Percentiles rank a stretch among this genome's conserved stretches.
Conservation (phyloP, 2,329 filamentous ascomycete species). For the Aureobasidium lini region DNA sequence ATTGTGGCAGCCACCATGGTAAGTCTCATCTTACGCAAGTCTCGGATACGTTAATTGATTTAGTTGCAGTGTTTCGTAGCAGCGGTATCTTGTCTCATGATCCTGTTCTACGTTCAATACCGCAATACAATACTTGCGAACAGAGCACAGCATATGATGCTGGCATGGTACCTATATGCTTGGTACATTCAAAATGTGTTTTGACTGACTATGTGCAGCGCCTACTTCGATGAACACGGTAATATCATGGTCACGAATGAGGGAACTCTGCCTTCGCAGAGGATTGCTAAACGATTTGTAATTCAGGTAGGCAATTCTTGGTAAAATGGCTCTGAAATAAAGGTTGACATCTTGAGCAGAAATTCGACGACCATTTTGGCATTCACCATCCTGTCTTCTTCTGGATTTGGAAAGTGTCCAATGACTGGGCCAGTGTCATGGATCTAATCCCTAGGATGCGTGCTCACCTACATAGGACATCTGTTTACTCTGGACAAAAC, state of each 20-base stretch:
- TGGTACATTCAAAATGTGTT: neutral
- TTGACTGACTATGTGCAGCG: slow-evolving; percentile 23
- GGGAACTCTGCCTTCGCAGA: slow-evolving; percentile 61
- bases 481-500: slow-evolving; percentile 26
- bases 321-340: neutral
- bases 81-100: slow-evolving; percentile 28
- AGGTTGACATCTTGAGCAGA: slow-evolving; percentile 27
- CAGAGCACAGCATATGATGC: slow-evolving; percentile 46
- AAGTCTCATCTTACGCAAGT: slow-evolving; percentile 25
- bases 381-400: slow-evolving; percentile 72
- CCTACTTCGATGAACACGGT: slow-evolving; percentile 60
- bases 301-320: slow-evolving; percentile 44
- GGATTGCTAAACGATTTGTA: slow-evolving; percentile 71
- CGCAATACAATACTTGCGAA: slow-evolving; percentile 32
- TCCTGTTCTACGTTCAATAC: slow-evolving; percentile 31
- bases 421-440: slow-evolving; percentile 65
- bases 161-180: slow-evolving; percentile 33
- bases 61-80: slow-evolving; percentile 32
- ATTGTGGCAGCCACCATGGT: slow-evolving; percentile 68
- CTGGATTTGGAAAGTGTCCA: slow-evolving; percentile 77
- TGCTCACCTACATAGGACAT: slow-evolving; percentile 52
- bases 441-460: slow-evolving; percentile 66
- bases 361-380: slow-evolving; percentile 66
- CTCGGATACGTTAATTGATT: slow-evolving; percentile 3
- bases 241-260: slow-evolving; percentile 62